Evolutionary conservation across 1,284 basidiomycete genomes (phyloP).

Genomic region (Ceratobasidium sp.): DNA sequence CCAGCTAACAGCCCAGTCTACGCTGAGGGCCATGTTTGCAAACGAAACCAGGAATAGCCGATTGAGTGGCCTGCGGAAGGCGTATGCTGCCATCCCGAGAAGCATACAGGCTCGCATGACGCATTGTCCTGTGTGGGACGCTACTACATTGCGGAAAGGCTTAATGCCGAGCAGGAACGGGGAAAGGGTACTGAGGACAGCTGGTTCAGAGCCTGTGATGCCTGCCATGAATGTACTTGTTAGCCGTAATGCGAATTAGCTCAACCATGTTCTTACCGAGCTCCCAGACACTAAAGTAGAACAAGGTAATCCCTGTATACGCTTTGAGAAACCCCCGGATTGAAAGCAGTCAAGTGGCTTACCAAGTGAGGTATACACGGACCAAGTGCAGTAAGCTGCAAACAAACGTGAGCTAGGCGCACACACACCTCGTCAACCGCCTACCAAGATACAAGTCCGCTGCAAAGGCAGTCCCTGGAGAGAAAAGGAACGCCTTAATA

Average conservation of each 20-base stretch:
- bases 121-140: slow-evolving; percentile 58
- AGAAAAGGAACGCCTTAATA: not conserved
- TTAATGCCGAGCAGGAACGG: slow-evolving; percentile 64
- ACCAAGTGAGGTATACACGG: slow-evolving; percentile 78
- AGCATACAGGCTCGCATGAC: slow-evolving; percentile 60
- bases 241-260: not conserved
- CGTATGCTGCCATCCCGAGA: slow-evolving; percentile 67
- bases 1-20: slow-evolving; percentile 65
- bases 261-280: slow-evolving; percentile 57
- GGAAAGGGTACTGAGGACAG: slow-evolving; percentile 70
- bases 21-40: slow-evolving; percentile 60
- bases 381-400: slow-evolving; percentile 86
- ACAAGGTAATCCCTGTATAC: slow-evolving; percentile 68
- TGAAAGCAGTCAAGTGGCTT: not conserved
- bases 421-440: slow-evolving; percentile 49
- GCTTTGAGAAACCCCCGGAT: not conserved
- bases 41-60: slow-evolving; percentile 65
- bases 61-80: slow-evolving; percentile 59
- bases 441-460: slow-evolving; percentile 65
- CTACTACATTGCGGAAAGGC: slow-evolving; percentile 55
- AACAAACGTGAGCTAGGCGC: slow-evolving; percentile 42
- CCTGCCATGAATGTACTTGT: slow-evolving; percentile 44
- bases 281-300: slow-evolving; percentile 93
- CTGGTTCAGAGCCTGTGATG: slow-evolving; percentile 72
- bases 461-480: slow-evolving; percentile 48